Base-by-base conservation (phyloP, 345 rosid species). In the Citrus sp. region DNA sequence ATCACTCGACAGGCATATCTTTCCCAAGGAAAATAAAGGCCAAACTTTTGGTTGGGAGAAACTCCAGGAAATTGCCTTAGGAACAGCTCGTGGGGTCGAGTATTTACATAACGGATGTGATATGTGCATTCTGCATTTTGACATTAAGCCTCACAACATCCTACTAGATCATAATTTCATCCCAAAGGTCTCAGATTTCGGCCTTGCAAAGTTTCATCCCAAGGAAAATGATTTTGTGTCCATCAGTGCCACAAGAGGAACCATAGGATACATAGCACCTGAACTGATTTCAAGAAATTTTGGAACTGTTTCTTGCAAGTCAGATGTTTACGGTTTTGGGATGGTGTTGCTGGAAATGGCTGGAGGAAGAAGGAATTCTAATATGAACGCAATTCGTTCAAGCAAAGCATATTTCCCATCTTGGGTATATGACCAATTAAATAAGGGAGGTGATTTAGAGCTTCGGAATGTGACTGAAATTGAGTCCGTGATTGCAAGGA, bases 151-250 rank as follows among this genome's bases (percentile, higher is more conserved):
- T 25, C 46, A 75, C 14, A 63, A 46, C 27, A 75, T 75, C 30
- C 24, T 76, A 19, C 64, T 49, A 9, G 83, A 85, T 14, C 32
- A 30, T 16, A 58, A 71, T 66, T 60, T 82, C 67, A 61, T 63
- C 19, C 83, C 83, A 18, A 80, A 82, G 75, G 78, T 85, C 46
- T 78, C 87, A 19, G 83, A 85, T 71, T 82, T 82, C 6, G 78
- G 87, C 9, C 83, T 82, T 9, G 73, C 81, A 34, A 82, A 67
- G 65, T 77, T 80, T 77, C 77, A 32, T 46, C 77, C 78, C 0
- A 76, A 61, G 67, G 85, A 82, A 13, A 27, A 38, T 7, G 81
- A 77, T 71, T 73, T 73, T 75, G 74, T 77, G 24, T 19, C 76
- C 7, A 25, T 70, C 9, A 75, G 73, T 58, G 35, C 73, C 49